Conservation (phyloP, 768 basidiomycete genomes). For the Suillus cothurnatus region DNA sequence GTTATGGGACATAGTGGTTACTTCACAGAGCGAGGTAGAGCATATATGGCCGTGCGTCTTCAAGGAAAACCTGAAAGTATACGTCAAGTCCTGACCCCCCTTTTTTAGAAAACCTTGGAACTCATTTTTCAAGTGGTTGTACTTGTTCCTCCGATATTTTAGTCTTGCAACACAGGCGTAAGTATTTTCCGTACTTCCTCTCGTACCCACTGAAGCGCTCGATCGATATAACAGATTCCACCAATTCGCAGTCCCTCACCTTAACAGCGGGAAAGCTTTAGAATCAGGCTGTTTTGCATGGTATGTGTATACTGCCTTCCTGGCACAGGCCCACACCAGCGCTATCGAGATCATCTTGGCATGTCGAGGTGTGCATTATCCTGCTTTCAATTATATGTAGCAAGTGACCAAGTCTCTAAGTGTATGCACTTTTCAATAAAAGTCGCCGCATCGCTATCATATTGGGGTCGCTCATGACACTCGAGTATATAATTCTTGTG, state of each 20-base stretch:
- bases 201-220: background rate
- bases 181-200: background rate
- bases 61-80: background rate
- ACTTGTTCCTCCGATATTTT: conserved; percentile 12
- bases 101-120: conserved; percentile 19
- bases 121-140: conserved; percentile 22
- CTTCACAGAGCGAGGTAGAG: conserved; percentile 27
- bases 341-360: conserved; percentile 26
- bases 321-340: conserved; percentile 17
- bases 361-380: conserved; percentile 24
- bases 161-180: conserved; percentile 9
- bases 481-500: conserved; percentile 19
- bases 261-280: conserved; percentile 17
- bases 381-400: background rate
- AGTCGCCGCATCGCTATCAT: conserved; percentile 27
- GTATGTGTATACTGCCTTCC: conserved; percentile 20
- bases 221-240: conserved; percentile 4
- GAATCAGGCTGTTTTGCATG: conserved; percentile 18
- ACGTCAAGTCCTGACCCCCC: background rate
- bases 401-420: conserved; percentile 7
- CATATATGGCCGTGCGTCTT: conserved; percentile 34
- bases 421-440: conserved; percentile 37
- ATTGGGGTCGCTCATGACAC: background rate
- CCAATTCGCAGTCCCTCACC: conserved; percentile 8
- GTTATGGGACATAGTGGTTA: conserved; percentile 31